Base-by-base conservation (phyloP, 1,139 yeast genomes). In the Yamadazyma siamensis region DNA sequence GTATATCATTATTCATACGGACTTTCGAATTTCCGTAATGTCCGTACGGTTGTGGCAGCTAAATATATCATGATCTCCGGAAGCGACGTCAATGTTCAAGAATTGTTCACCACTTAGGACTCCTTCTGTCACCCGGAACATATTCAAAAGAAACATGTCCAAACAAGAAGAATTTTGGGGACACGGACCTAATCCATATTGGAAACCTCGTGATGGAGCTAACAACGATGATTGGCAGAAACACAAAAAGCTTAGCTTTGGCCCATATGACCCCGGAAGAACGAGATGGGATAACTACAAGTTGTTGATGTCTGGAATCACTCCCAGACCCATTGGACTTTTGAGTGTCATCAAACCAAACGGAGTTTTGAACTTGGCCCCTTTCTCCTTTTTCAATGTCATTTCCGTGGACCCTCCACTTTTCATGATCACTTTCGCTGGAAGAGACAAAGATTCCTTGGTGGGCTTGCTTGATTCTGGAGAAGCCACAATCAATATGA, bases 321-420 rank as follows among this genome's bases (percentile, higher is more conserved):
- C 65, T 2, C 84, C 85, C 2, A 61, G 85, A 36, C 83, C 83
- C 6, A 59, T 78, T 47, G 84, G 77, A 4, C 71, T 78, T 35
- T 55, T 77, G 4, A 66, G 81, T 4, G 63, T 80, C 0, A 47
- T 69, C 4, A 50, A 64, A 23, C 39, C 42, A 11, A 60, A 62
- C 11, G 82, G 83, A 2, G 47, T 40, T 1, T 47, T 50, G 14
- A 78, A 78, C 46, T 53, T 78, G 33, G 75, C 84, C 0, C 83
- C 84, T 8, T 77, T 75, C 43, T 74, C 81, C 5, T 78, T 64
- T 52, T 76, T 76, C 46, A 61, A 59, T 16, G 44, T 75, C 18
- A 71, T 70, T 17, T 61, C 60, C 34, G 58, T 57, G 36, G 81
- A 77, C 40, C 85, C 85, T 3, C 84, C 84, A 4, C 64, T 74